Evolutionary conservation across 1,284 basidiomycete genomes (phyloP), one percentile per base, ranked within the genome.

Genomic region (Moesziomyces parantarcticus): DNA sequence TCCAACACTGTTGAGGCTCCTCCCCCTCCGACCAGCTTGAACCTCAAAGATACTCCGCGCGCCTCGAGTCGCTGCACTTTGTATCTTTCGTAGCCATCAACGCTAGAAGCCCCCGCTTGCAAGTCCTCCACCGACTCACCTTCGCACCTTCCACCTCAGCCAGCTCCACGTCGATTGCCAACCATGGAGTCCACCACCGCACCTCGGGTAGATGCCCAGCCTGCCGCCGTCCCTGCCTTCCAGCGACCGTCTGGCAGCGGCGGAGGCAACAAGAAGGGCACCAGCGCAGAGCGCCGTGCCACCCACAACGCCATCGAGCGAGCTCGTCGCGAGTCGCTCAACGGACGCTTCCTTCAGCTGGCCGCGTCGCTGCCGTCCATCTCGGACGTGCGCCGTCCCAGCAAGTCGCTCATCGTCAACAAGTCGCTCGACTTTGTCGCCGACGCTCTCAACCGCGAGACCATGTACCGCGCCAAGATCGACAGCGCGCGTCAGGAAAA

Each of bases 271-370:
- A 75, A 74, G 56, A 79, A 79, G 58, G 77, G 77, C 21, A 77
- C 64, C 40, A 74, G 66, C 52, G 76, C 77, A 13, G 77, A 79
- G 63, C 69, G 73, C 36, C 56, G 79, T 6, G 79, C 78, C 25
- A 78, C 73, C 4, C 79, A 80, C 63, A 80, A 80, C 42, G 77
- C 79, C 45, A 77, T 79, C 54, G 79, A 80, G 44, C 58, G 79
- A 21, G 77, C 76, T 32, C 75, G 79, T 7, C 75, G 79, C 47
- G 76, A 80, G 47, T 71, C 64, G 20, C 76, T 80, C 21, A 80
- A 79, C 54, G 67, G 67, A 3, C 77, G 78, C 21, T 79, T 80
- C 61, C 72, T 78, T 10, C 67, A 75, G 58, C 71, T 80, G 10
- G 78, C 78, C 10, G 69, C 75, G 9, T 69, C 69, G 8, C 50